Evolutionary conservation across 164 flowering plant species (phyloP).

Genomic region (Vitis cinerea): DNA sequence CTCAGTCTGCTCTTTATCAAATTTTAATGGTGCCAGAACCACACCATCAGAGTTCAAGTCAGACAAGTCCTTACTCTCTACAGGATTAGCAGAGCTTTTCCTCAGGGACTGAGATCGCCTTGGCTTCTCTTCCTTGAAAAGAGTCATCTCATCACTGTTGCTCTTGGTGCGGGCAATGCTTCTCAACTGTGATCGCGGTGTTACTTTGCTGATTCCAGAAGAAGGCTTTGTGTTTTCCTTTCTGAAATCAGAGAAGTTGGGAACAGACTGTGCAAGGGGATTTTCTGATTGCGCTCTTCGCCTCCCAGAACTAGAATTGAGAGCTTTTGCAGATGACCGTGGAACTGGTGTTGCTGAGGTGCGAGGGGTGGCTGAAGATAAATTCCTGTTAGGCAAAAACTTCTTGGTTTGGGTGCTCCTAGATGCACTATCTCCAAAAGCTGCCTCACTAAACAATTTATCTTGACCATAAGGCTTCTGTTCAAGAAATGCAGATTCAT

Average conservation of each 20-base stretch:
- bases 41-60: constrained; percentile 43
- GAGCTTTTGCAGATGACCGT: constrained; percentile 52
- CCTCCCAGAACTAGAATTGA: constrained; percentile 50
- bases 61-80: constrained; percentile 51
- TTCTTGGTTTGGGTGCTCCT: constrained; percentile 57
- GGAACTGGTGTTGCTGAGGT: constrained; percentile 45
- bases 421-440: constrained; percentile 43
- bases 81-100: constrained; percentile 50
- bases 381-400: constrained; percentile 44
- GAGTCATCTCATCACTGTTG: constrained; percentile 50
- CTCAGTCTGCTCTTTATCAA: constrained; percentile 52
- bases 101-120: constrained; percentile 54
- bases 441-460: constrained; percentile 35
- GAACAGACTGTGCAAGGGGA: constrained; percentile 91
- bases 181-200: constrained; percentile 52
- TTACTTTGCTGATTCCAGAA: constrained; percentile 50
- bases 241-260: constrained; percentile 83
- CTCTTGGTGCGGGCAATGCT: constrained; percentile 66
- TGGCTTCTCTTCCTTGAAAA: constrained; percentile 68
- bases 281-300: constrained; percentile 64
- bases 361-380: constrained; percentile 66
- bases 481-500: constrained; percentile 43
- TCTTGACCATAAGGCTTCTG: constrained; percentile 38
- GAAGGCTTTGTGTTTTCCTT: constrained; percentile 89
- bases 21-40: constrained; percentile 44